Base-by-base conservation (phyloP, 2,329 filamentous ascomycete genomes). In the Cordyceps farinosa region DNA sequence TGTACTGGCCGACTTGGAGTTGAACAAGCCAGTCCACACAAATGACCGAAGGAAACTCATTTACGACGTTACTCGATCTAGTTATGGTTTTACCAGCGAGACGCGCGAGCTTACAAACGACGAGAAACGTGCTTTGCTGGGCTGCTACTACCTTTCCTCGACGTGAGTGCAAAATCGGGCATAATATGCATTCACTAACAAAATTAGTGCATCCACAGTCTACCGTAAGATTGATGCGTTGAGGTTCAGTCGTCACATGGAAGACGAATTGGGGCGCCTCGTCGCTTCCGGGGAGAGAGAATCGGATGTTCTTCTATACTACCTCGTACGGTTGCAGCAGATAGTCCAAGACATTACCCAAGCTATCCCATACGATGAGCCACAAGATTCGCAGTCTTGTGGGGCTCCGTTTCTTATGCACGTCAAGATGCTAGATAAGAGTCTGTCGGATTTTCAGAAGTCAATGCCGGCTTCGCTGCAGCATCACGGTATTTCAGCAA, bases 121-220 rank as follows among this genome's bases (percentile, higher is more conserved):
- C 5, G 61, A 63, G 36, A 36, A 53, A 17, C 61, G 61, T 3
- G 61, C 61, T 4, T 36, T 63, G 15, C 45, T 63, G 9, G 52
- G 42, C 9, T 63, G 61, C 45, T 63, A 51, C 29, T 63, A 63
- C 34, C n/a, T 57, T 38, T 57, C 61, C 9, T 63, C 61, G 13
- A 63, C 53, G 61, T 63, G n/a, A 32, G 61, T 42, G 10, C 8
- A 30, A 5, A 17, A 6, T n/a, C 7, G 13, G 3, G 7, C 27
- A 9, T n/a, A 8, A 1, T 44, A 13, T 5, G 17, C 11, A 4
- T 40, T 22, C 22, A 17, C 44, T 56, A 27, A 56, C 5, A 11
- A 29, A 5, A 11, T 1, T 17, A 63, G 61, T 11, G 61, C 51
- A 27, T 63, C 61, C 0, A 63, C 53, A 3, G 45, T 63, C 3